Conservation (phyloP, 352 stramenopile genomes). For the Phytophthora nicotianae region DNA sequence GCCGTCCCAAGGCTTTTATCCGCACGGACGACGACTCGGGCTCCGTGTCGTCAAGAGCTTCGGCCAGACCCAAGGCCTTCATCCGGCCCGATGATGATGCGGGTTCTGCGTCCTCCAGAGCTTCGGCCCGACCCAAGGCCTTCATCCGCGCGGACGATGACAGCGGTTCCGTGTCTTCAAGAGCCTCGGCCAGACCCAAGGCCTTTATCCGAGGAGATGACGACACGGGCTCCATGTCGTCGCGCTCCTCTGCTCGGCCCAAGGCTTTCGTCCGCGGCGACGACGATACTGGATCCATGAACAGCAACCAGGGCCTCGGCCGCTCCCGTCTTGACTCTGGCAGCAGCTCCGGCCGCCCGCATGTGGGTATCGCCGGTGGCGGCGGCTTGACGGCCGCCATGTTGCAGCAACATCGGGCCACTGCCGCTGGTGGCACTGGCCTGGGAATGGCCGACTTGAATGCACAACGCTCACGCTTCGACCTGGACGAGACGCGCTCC, state of each 20-base stretch:
- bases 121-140: conserved; percentile 31
- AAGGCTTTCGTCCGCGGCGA: conserved; percentile 32
- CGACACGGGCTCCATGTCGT: conserved; percentile 34
- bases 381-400: conserved; percentile 45
- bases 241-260: conserved; percentile 29
- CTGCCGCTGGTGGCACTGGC: conserved; percentile 6
- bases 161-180: conserved; percentile 27
- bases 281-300: conserved; percentile 36
- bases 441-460: conserved; percentile 26
- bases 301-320: conserved; percentile 30
- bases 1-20: conserved; percentile 20
- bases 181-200: conserved; percentile 27
- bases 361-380: conserved; percentile 39
- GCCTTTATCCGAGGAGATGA: conserved; percentile 41
- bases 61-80: conserved; percentile 30
- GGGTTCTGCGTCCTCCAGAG: conserved; percentile 26
- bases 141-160: conserved; percentile 44
- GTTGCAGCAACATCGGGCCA: conserved; percentile 40
- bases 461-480: conserved; percentile 18
- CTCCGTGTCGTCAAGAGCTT: conserved; percentile 29
- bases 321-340: conserved; percentile 27
- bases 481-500: conserved; percentile 44
- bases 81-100: conserved; percentile 33
- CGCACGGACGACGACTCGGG: conserved; percentile 24
- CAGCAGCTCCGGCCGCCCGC: conserved; percentile 26